phyloP scores from a whole-genome alignment of 2,329 filamentous ascomycete species.

The Neonectria punicea region DNA sequence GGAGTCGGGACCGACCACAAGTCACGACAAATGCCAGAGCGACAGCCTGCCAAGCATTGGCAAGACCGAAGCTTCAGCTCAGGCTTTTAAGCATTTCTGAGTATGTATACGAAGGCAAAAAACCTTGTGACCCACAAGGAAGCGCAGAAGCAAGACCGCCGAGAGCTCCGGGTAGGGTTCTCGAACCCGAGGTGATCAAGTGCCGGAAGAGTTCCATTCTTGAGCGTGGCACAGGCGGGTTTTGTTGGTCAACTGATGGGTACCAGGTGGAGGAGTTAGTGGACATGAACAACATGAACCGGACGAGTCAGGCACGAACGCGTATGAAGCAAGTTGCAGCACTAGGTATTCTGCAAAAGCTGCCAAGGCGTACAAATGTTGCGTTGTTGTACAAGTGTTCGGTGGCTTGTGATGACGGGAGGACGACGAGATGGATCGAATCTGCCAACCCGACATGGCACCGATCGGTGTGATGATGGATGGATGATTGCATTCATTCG shows the following conservation, averaged over 20 bases:
- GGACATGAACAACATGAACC: conserved; percentile 6
- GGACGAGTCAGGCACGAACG: conserved; percentile 11
- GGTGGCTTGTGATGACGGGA: background rate
- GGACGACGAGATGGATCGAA: conserved; percentile 6
- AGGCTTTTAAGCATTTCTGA: background rate
- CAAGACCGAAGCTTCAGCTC: conserved; percentile 1
- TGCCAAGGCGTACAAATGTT: background rate
- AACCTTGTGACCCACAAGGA: background rate
- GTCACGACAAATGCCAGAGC: conserved; percentile 3
- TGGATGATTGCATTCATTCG: conserved; percentile 7
- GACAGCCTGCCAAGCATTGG: conserved; percentile 8
- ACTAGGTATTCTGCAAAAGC: background rate
- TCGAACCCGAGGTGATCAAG: background rate
- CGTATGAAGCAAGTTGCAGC: background rate
- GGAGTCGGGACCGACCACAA: background rate
- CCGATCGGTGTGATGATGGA: background rate
- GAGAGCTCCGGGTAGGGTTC: background rate
- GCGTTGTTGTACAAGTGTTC: background rate
- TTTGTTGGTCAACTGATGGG: background rate
- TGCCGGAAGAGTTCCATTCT: conserved; percentile 8
- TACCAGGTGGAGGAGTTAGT: background rate
- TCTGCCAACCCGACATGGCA: background rate
- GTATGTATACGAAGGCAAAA: background rate
- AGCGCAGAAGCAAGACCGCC: conserved; percentile 4
- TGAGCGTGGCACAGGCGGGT: conserved; percentile 2